These are phyloP conservation scores for Parathielavia appendiculata DNA, from an alignment of 495 filamentous ascomycete species.

Conservation along the genomic window DNA sequence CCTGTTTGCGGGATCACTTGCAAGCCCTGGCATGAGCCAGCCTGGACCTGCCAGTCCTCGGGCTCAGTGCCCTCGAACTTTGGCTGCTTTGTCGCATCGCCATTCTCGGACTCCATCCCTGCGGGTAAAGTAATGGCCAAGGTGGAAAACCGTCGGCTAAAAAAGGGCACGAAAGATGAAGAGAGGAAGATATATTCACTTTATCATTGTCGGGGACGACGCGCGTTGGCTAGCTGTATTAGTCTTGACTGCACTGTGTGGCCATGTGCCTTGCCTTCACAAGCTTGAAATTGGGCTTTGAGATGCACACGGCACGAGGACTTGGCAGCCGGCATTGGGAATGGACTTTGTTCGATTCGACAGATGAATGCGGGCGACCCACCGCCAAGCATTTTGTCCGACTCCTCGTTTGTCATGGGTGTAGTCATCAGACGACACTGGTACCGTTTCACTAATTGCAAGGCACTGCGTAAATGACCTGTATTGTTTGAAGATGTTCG, in stretches of 20 bases:
- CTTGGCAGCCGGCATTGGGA: conserved; percentile 17
- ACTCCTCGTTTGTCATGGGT: not conserved
- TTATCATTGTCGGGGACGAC: not conserved
- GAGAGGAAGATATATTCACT: not conserved
- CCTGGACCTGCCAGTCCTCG: not conserved
- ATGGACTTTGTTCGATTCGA: conserved; percentile 20
- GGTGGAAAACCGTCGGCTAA: not conserved
- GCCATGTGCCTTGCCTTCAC: too few species aligned
- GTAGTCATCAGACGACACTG: not conserved
- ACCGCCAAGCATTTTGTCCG: conserved; percentile 7
- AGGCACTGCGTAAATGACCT: too few species aligned
- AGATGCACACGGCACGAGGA: not conserved
- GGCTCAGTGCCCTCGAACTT: not conserved
- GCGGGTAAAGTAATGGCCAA: not conserved
- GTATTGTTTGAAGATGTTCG: too few species aligned
- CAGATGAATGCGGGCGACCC: conserved; percentile 1
- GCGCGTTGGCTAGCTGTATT: not conserved
- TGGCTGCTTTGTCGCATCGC: not conserved
- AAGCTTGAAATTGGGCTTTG: too few species aligned
- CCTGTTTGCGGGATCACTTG: not conserved
- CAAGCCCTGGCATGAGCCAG: not conserved
- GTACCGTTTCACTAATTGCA: too few species aligned
- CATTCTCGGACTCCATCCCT: not conserved
- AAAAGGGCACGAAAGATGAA: not conserved
- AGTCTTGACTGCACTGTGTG: not conserved